Evolutionary conservation across 345 rosid species (phyloP).

Genomic region (Durio zibethinus): DNA sequence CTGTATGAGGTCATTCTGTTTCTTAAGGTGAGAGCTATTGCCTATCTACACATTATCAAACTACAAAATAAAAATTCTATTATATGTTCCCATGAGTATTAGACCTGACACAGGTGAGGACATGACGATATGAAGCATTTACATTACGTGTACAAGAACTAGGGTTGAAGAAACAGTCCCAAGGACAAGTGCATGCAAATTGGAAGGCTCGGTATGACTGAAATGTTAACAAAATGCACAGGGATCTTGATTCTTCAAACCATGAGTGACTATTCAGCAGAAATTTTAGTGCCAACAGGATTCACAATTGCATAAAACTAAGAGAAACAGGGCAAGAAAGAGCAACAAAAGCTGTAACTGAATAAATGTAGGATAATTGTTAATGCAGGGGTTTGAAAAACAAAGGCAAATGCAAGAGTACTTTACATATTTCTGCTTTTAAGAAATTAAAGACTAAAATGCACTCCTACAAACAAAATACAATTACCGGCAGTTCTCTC

Average conservation of each 20-base stretch:
- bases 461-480: background rate
- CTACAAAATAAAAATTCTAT: background rate
- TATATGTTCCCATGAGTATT: background rate
- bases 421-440: background rate
- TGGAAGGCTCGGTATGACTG: background rate
- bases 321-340: background rate
- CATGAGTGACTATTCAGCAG: background rate
- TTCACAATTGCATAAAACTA: background rate
- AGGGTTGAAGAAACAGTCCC: background rate
- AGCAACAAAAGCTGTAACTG: background rate
- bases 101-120: background rate
- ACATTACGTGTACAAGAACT: background rate
- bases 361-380: background rate
- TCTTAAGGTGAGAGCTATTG: background rate
- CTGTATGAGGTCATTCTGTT: background rate
- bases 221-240: background rate
- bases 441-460: background rate
- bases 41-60: background rate
- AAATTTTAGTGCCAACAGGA: background rate
- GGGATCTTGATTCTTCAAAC: background rate
- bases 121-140: background rate
- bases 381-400: background rate
- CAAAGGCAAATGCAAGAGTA: background rate
- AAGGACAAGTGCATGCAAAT: background rate
- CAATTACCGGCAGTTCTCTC: conserved; percentile 71